A percentile compares a stretch with the other conserved stretches of the same genome.
Conservation (phyloP, 345 rosid genomes). For the Salix brachista region DNA sequence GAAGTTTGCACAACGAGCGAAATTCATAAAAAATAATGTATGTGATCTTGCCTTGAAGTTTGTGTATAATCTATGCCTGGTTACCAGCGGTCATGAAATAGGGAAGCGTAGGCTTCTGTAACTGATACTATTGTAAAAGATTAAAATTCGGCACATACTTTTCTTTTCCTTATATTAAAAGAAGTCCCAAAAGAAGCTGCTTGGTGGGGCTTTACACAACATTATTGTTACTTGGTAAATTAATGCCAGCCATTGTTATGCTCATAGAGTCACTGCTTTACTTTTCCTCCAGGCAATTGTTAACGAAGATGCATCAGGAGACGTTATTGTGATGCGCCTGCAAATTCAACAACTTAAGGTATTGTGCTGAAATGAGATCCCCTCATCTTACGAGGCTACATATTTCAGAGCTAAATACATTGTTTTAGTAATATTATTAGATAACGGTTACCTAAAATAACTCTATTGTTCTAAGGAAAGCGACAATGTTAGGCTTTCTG, state of each 20-base stretch:
- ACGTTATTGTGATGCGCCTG: slow-evolving; percentile 84
- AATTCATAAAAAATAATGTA: slow-evolving; percentile 94
- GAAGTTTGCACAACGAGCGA: slow-evolving; percentile 99
- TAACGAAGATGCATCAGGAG: slow-evolving; percentile 97
- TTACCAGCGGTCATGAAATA: neutral
- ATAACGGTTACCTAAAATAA: neutral
- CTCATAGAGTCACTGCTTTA: neutral
- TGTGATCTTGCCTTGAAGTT: slow-evolving; percentile 11
- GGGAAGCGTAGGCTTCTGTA: neutral
- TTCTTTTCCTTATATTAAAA: neutral
- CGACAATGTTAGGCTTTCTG: neutral
- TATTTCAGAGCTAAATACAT: neutral
- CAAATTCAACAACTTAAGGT: slow-evolving; percentile 98
- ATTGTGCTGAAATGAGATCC: slow-evolving; percentile 9
- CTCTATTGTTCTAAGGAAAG: neutral
- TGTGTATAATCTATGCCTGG: neutral
- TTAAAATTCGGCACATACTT: neutral
- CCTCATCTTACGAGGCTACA: neutral
- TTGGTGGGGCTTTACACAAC: neutral
- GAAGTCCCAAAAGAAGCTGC: neutral
- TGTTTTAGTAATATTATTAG: neutral
- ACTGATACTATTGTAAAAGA: neutral
- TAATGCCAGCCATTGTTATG: neutral
- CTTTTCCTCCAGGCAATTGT: slow-evolving; percentile 63
- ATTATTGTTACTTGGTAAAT: neutral